phyloP scores from a whole-genome alignment of 164 flowering plant species.

The Macadamia tetraphylla region DNA sequence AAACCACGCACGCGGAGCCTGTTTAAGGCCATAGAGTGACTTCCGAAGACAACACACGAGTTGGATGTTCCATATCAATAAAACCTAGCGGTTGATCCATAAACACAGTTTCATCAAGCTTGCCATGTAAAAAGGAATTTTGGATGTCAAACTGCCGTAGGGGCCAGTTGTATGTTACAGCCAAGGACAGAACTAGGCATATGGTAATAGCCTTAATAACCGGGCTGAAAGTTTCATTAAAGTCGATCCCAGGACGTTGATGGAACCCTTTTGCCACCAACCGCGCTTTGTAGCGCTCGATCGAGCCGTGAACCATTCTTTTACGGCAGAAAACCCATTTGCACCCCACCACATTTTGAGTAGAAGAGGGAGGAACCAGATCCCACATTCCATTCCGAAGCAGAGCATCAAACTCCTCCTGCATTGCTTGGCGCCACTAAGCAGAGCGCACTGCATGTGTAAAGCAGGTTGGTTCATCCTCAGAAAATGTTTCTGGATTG shows the following conservation, averaged over 20 bases:
- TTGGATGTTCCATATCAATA: slow-evolving; percentile 1
- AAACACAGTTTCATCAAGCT: too few relatives aligned
- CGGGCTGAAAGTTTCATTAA: not conserved
- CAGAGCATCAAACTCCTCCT: too few relatives aligned
- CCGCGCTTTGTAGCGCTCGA: not conserved
- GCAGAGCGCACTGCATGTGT: slow-evolving; percentile 4
- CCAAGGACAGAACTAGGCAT: too few relatives aligned
- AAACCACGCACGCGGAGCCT: slow-evolving; percentile 4
- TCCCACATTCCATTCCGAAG: slow-evolving; percentile 5
- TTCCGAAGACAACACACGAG: not conserved
- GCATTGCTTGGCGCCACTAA: not conserved
- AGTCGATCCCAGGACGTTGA: not conserved
- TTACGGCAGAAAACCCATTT: too few relatives aligned
- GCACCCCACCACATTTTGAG: not conserved
- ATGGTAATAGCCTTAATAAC: too few relatives aligned
- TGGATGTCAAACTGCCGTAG: too few relatives aligned
- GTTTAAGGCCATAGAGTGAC: slow-evolving; percentile 1
- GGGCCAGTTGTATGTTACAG: too few relatives aligned
- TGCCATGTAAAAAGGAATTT: too few relatives aligned
- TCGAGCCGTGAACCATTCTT: not conserved
- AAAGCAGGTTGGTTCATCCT: not conserved
- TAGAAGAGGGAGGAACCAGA: not conserved
- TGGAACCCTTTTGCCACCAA: not conserved
- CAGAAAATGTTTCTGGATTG: too few relatives aligned
- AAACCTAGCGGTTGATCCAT: not conserved